Evolutionary conservation across 2,329 filamentous ascomycete species (phyloP), one percentile per base, ranked within the genome.

Genomic region (Colletotrichum musicola): DNA sequence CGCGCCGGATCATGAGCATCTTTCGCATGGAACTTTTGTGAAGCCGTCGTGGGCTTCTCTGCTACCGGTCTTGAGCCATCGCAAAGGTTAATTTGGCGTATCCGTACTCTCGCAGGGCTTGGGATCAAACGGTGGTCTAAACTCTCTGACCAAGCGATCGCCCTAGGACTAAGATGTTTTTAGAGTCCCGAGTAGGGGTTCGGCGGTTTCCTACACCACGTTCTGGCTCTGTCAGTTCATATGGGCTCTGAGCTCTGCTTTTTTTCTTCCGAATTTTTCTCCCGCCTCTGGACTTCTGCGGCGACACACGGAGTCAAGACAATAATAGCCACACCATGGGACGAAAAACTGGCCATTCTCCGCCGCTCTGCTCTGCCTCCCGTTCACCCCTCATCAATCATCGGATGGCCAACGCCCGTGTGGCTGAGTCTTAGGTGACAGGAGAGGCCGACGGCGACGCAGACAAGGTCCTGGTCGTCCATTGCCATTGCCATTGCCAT

Each of bases 71-170:
- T 25, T 30, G 64, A n/a, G 22, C 51, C 53, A 58, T 53, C 64
- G 30, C 46, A 42, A 69, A 68, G 30, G 53, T 68, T 63, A 63
- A 56, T 59, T 59, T 49, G 47, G 61, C 49, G 55, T 35, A 27
- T 12, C 35, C 49, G 55, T 35, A 27, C 16, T 42, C 27, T 46
- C 22, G 42, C 57, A 42, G 51, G 67, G 57, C 53, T 68, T 69
- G 50, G 57, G 53, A 68, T 58, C 57, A 68, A 68, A 69, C 63
- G 67, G 67, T 68, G 67, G 63, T 49, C 57, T 58, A 55, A 68
- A 58, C 51, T 67, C 30, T 56, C 20, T 63, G 57, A 30, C 38
- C 51, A 62, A 40, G 46, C 40, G 63, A 62, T 63, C 67, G 46
- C 57, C 38, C 46, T 20, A 27, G 46, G 10, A 53, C 62, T 54